Base-by-base conservation (phyloP, 805 yeast genomes). In the Zygosaccharomyces pseudorouxii region DNA sequence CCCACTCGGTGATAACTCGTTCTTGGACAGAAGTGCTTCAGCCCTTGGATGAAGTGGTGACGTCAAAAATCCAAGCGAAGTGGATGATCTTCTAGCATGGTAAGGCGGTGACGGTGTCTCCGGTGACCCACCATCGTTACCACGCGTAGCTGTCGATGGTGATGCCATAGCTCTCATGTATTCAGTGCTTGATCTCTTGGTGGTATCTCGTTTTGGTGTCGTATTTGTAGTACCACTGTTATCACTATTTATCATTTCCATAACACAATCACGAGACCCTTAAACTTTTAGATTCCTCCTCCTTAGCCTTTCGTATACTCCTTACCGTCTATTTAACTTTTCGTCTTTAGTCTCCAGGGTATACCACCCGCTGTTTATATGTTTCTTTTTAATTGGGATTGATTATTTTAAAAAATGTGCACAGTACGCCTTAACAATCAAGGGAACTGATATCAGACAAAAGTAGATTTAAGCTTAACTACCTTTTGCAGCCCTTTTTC, bases 31-130 rank as follows among this genome's bases (percentile, higher is more conserved):
- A 5, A 43, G 23, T 5, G 49, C 48, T 23, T 46, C 55, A n/a
- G 52, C 49, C 45, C 55, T 44, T 27, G 51, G 48, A 41, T 54
- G 58, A 18, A 53, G 44, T 12, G 69, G 69, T 2, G 69, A 61
- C 12, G 62, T 55, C 22, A 63, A 43, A 40, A 58, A 63, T 3
- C 63, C 58, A 39, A 56, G 44, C 8, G 63, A 54, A 2, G 60
- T 55, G 2, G 64, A 62, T 11, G 63, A 56, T 20, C 63, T 49
- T 31, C 63, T 52, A 1, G 48, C 51, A 25, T 53, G 38, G 22
- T 39, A 31, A 19, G 53, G 56, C 2, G 67, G 63, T 5, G 67
- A 62, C 2, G 67, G 67, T 2, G 65, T 61, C 33, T 52, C 58
- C 14, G 64, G 60, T 5, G 57, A 55, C n/a, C 44, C 45, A 9